A percentile compares a stretch with the other conserved stretches of the same genome.
phyloP scores from a whole-genome alignment of 23 red algal species.

The Gracilaria domingensis region DNA sequence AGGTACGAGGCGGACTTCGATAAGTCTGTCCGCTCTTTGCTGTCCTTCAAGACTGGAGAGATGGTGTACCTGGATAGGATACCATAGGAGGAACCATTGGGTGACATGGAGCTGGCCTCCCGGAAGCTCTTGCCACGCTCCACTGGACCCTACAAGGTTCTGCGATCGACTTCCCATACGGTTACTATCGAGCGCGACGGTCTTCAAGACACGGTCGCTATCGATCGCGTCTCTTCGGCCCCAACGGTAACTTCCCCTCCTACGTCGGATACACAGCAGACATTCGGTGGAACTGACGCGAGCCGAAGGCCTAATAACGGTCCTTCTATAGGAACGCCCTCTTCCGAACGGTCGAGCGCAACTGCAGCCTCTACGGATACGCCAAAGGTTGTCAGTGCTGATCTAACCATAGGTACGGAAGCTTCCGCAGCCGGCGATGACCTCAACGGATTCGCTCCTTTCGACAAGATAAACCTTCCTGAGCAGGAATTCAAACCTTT shows the following conservation, averaged over 20 bases:
- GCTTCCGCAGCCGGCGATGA: too few species aligned
- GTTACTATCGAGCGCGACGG: background rate
- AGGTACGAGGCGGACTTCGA: slow-evolving; percentile 26
- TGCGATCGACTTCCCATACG: background rate
- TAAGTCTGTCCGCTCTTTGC: background rate
- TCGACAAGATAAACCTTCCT: background rate
- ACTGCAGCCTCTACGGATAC: too few species aligned
- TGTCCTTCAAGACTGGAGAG: background rate
- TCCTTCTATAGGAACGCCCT: too few species aligned
- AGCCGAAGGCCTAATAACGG: too few species aligned
- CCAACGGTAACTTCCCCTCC: background rate
- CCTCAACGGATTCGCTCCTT: background rate
- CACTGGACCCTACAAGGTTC: background rate
- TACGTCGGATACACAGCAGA: too few species aligned
- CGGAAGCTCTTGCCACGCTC: background rate
- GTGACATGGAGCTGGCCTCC: background rate
- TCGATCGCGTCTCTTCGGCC: background rate
- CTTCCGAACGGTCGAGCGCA: too few species aligned
- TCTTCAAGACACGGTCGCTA: background rate
- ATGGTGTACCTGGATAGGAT: background rate
- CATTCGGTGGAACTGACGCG: too few species aligned
- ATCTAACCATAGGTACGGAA: too few species aligned
- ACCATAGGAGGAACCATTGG: background rate
- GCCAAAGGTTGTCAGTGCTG: too few species aligned
- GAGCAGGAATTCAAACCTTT: too few species aligned